Evolutionary conservation across 495 filamentous ascomycete species (phyloP), one percentile per base, ranked within the genome.

Genomic region (Choiromyces venosus): DNA sequence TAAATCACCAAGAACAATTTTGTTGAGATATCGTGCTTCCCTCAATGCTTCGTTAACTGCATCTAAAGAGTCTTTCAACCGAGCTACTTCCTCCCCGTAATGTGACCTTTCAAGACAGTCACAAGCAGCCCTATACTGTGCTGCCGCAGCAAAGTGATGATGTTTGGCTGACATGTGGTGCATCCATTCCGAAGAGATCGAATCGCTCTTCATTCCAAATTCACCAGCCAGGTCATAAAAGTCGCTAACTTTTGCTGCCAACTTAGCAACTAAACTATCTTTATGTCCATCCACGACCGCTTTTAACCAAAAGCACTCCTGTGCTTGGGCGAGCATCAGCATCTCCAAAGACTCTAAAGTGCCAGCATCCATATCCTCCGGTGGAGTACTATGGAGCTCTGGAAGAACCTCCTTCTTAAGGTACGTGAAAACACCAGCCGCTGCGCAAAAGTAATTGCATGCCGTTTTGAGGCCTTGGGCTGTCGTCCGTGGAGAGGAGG

Each of bases 231-330:
- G 85, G 37, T 89, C 91, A 82, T 97, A 99, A 42, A 95, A 88
- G 80, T 99, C 95, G 0, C 92, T 96, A 3, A 98, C 94, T 73
- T 94, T 91, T 0, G 92, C 93, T 18, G 95, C 95, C 4, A 99
- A 85, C 80, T 93, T 93, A 5, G 95, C 92, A 70, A 99, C 96
- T 0, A 91, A 91, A 14, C 88, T 90, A 81, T 99, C 95, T 79
- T 96, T 97, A 81, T 97, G 87, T 16, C 89, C 90, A 81, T 97
- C 95, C 85, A 94, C 94, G 33, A 97, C 95, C 2, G 96, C 95
- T 80, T 97, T 98, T 70, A 94, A 91, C 95, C 95, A 99, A 82
- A 94, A 97, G 81, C 94, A 97, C 82, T 99, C 95, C 78, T 99
- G 95, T 44, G 89, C 93, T 80, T 99, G 94, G 19, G 93, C 95